Base-by-base conservation (phyloP, 805 yeast species). In the Yamadazyma olivae region DNA sequence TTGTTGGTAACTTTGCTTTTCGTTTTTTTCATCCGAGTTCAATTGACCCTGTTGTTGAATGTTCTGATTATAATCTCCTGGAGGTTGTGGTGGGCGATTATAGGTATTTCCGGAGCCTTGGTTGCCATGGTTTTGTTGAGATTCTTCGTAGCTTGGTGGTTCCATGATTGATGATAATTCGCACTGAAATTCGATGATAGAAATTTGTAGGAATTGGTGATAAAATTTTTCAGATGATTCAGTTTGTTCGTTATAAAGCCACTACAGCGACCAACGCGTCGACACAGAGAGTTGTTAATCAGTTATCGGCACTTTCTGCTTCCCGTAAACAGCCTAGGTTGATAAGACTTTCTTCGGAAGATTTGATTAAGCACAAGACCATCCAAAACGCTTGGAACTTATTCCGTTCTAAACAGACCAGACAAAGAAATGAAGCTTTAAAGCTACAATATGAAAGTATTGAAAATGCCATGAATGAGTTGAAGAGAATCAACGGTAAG, bases 311-410 rank as follows among this genome's bases (percentile, higher is more conserved):
- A 16, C 59, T 90, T 48, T 79, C 93, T 9, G 96, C 95, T 6
- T 75, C 83, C 39, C 81, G 89, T 67, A 91, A 89, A 60, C 90
- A 82, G 60, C 99, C 99, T 30, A 77, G 80, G 48, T 66, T 87
- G 49, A 60, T 93, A 44, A 86, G 81, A 51, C 66, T 89, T 22
- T 74, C 81, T 47, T 67, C 74, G 17, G 97, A 90, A 58, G 98
- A 93, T 55, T 70, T 81, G 38, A 71, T 91, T 44, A 85, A 93
- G 53, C 98, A 91, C 56, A 76, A 79, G 45, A 78, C 89, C 8
- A 82, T 93, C 37, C 78, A 77, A 48, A 79, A 76, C 38, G 96
- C 96, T 6, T 93, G 97, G 96, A 63, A 75, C 5, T 49, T 77
- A 12, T 68, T 72, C 54, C 77, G 78, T 50, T 70, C 79, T 31